Evolutionary conservation across 2,329 filamentous ascomycete genomes (phyloP).

Genomic region (Penicillium sp.): DNA sequence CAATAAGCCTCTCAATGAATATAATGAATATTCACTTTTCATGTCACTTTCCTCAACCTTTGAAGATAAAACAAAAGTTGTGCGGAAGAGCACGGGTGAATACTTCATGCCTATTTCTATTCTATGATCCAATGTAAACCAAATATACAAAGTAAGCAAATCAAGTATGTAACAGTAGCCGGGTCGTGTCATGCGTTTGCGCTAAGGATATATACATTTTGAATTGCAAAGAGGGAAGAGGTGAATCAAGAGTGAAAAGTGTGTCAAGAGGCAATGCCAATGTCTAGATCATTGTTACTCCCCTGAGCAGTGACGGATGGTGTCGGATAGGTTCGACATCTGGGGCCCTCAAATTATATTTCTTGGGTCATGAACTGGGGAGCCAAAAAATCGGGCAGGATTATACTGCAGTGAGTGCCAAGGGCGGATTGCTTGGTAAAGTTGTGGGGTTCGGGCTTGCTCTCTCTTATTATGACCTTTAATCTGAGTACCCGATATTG

Average conservation of each 20-base stretch:
- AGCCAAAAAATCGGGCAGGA: neutral
- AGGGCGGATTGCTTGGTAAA: neutral
- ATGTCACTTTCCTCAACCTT: neutral
- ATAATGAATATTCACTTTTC: neutral
- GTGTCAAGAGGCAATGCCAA: neutral
- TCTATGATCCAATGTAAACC: neutral
- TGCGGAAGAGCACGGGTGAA: neutral
- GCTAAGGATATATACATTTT: constrained; percentile 23
- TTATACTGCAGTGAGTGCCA: constrained; percentile 5
- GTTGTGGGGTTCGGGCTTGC: neutral
- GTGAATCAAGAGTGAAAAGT: neutral
- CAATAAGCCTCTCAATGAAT: no score
- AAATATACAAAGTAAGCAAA: neutral
- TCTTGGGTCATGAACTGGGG: constrained; percentile 1
- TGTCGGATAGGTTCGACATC: neutral
- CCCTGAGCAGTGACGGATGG: neutral
- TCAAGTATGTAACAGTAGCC: neutral
- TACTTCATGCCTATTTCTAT: neutral
- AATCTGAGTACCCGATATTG: neutral
- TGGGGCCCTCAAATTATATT: neutral
- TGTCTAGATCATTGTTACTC: neutral
- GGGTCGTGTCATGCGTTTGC: constrained; percentile 19
- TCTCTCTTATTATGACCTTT: neutral
- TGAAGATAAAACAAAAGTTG: neutral
- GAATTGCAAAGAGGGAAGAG: neutral